Percentiles rank a stretch among this genome's conserved stretches.
Evolutionary conservation across 2,329 filamentous ascomycete species (phyloP).

Genomic region (Aspergillus amoenus): DNA sequence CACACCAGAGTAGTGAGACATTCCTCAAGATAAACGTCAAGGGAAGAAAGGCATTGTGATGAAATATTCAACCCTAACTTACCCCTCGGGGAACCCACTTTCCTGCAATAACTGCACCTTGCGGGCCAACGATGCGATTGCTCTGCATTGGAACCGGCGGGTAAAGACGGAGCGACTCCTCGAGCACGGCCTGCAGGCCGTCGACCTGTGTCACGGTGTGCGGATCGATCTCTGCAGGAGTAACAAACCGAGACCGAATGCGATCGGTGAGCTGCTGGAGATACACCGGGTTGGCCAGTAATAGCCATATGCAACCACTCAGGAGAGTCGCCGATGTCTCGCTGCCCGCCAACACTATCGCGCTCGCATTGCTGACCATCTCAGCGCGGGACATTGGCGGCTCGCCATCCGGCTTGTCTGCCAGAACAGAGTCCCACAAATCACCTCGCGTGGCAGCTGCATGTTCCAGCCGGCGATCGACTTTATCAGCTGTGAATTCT

Average conservation of each 20-base stretch:
- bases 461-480: conserved; percentile 20
- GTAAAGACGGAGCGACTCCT: conserved; percentile 46
- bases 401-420: background rate
- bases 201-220: conserved; percentile 26
- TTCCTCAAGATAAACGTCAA: too few species aligned
- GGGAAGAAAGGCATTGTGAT: too few species aligned
- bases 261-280: conserved; percentile 22
- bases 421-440: conserved; percentile 12
- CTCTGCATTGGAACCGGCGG: conserved; percentile 35
- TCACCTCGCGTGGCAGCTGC: conserved; percentile 19
- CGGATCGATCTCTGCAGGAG: conserved; percentile 32
- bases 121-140: conserved; percentile 26
- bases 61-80: background rate
- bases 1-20: too few species aligned
- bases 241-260: conserved; percentile 24
- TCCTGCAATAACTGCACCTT: conserved; percentile 34
- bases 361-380: conserved; percentile 23
- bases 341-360: conserved; percentile 37
- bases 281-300: conserved; percentile 21
- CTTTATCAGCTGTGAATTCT: conserved; percentile 17
- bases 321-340: conserved; percentile 45
- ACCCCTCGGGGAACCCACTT: conserved; percentile 32
- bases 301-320: conserved; percentile 34
- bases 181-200: conserved; percentile 46
- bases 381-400: background rate